phyloP scores from a whole-genome alignment of 306 rosid species.

The Cercis canadensis region DNA sequence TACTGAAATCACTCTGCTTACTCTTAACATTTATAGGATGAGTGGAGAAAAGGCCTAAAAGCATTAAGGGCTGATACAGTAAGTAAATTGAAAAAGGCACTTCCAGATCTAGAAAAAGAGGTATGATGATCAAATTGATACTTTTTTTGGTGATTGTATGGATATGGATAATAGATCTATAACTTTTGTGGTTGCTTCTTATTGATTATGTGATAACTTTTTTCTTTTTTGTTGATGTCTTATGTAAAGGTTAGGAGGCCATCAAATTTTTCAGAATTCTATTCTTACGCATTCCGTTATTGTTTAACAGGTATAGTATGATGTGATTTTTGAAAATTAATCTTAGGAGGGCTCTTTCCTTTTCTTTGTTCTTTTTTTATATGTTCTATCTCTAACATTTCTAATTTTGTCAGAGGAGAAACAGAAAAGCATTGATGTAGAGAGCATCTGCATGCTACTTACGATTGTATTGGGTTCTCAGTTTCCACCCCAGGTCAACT shows the following conservation, averaged over 20 bases:
- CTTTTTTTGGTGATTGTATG: constrained; percentile 16
- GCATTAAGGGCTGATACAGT: constrained; percentile 83
- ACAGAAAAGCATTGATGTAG: constrained; percentile 97
- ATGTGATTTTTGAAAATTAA: constrained; percentile 26
- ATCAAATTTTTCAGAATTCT: constrained; percentile 85
- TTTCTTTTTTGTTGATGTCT: constrained; percentile 35
- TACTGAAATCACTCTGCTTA: constrained; percentile 12
- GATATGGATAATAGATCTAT: neutral
- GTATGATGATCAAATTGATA: constrained; percentile 45
- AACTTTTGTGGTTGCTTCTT: neutral
- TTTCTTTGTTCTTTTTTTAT: constrained; percentile 20
- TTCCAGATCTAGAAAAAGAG: constrained; percentile 95
- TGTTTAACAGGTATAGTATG: constrained; percentile 81
- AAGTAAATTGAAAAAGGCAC: constrained; percentile 86
- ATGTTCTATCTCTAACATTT: constrained; percentile 27
- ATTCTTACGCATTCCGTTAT: constrained; percentile 88
- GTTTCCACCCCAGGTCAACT: constrained; percentile 73
- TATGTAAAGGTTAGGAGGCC: constrained; percentile 79
- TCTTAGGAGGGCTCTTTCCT: neutral
- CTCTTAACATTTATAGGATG: constrained; percentile 66
- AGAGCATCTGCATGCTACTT: constrained; percentile 90
- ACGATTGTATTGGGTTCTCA: constrained; percentile 83
- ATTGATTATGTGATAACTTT: constrained; percentile 37
- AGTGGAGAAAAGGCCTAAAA: constrained; percentile 96
- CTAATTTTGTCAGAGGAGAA: constrained; percentile 80